Evolutionary conservation across 257 asterid species (phyloP).

Genomic region (Pogostemon cablin): DNA sequence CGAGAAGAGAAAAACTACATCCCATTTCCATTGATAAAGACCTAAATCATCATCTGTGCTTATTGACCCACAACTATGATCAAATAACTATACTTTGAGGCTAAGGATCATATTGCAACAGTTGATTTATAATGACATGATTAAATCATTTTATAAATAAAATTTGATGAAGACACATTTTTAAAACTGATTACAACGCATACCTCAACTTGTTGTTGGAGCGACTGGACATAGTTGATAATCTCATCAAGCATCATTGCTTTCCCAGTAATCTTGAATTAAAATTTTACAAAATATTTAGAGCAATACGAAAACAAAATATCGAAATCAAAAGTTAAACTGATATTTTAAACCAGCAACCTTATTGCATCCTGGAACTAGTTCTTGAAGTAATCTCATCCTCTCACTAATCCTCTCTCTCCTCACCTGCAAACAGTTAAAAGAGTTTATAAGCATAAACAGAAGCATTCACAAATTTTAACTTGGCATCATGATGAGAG

Average conservation of each 20-base stretch:
- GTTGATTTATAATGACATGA: background rate
- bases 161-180: constrained; percentile 33
- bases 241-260: constrained; percentile 99
- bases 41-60: background rate
- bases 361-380: constrained; percentile 96
- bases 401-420: constrained; percentile 95
- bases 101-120: background rate
- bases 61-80: background rate
- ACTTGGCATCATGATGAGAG: background rate
- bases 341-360: constrained; percentile 35
- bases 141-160: background rate
- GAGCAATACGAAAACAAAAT: background rate
- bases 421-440: constrained; percentile 59
- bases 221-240: constrained; percentile 92
- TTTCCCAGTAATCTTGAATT: constrained; percentile 85
- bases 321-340: constrained; percentile 3
- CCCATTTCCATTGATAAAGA: no score
- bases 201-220: constrained; percentile 98
- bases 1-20: no score
- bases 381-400: constrained; percentile 93
- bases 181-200: constrained; percentile 18
- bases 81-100: background rate
- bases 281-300: constrained; percentile 21
- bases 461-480: constrained; percentile 1
- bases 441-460: constrained; percentile 15